Base-by-base conservation (phyloP, 2,329 filamentous ascomycete species). In the Didymosphaeria variabile region DNA sequence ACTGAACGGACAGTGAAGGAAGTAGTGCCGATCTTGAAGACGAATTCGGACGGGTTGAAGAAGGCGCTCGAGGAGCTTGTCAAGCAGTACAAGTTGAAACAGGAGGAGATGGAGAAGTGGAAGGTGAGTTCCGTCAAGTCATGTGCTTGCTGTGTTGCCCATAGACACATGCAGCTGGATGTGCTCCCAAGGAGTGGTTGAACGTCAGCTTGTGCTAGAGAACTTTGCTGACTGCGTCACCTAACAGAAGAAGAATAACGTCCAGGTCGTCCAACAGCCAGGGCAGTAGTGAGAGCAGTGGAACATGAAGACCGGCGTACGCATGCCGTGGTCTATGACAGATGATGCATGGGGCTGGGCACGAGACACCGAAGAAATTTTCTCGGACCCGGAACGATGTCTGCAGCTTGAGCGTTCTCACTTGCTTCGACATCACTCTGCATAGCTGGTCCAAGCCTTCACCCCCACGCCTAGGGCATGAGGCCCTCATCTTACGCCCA, bases 81-180 rank as follows among this genome's bases (percentile, higher is more conserved):
- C 68, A 97, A 97, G 86, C 93, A 97, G 81, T 98, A 98, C 85
- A 97, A 97, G 84, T 82, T 85, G 34, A 97, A 97, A 81, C 94
- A 99, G 79, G 89, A 93, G 45, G 95, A 99, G 76, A 87, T 99
- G 84, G 94, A 99, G 78, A 94, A 90, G 79, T 99, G 95, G 95
- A 99, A 99, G 92, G 94, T 96, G 81, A 60, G 88, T 76, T 46
- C 62, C 19, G 46, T n/a, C 26, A 29, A 29, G 26, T 19, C 29
- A 31, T 32, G 46, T 32, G 46, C 26, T 21, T 32, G 46, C 26
- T 21, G 10, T 12, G 9, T 19, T 29, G 31, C 31, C 31, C 10
- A 31, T 23, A 8, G 46, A 32, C 10, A 12, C 7, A 26, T 50
- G 56, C 47, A 38, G 36, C 50, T 57, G 47, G 5, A 53, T 13